Percentiles rank a stretch among this genome's conserved stretches.
These are phyloP conservation scores for Gossypium bickii DNA, from an alignment of 345 rosid genomes.

Conservation along the genomic window DNA sequence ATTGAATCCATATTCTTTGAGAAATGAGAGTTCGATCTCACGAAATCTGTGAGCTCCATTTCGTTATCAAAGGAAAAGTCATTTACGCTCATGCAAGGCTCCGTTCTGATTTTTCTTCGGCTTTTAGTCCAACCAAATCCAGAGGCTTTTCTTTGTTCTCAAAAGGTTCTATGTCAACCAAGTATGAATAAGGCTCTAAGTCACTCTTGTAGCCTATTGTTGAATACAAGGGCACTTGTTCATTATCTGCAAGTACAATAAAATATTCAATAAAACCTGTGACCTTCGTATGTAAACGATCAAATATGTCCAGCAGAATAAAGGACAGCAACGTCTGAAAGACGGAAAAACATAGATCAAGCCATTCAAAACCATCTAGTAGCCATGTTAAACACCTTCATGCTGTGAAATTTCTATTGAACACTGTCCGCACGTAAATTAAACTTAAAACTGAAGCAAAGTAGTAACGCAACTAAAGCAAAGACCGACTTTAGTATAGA, in stretches of 20 bases:
- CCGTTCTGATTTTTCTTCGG: conserved; percentile 24
- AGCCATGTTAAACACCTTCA: too few relatives aligned
- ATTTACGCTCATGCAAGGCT: background rate
- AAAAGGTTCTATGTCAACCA: conserved; percentile 24
- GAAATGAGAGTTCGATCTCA: conserved; percentile 16
- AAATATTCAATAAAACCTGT: background rate
- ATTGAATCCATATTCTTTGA: conserved; percentile 22
- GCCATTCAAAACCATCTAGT: too few relatives aligned
- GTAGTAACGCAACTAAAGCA: too few relatives aligned
- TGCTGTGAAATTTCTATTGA: too few relatives aligned
- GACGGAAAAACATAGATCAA: too few relatives aligned
- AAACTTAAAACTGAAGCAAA: background rate
- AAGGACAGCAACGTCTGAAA: too few relatives aligned
- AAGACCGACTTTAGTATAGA: too few relatives aligned
- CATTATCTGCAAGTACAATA: conserved; percentile 44
- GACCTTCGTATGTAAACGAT: background rate
- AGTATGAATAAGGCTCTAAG: conserved; percentile 8
- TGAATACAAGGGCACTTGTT: conserved; percentile 34
- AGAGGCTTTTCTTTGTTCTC: conserved; percentile 30
- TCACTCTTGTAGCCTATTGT: conserved; percentile 26
- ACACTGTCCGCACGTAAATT: background rate
- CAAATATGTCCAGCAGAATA: too few relatives aligned
- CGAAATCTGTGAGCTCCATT: conserved; percentile 17
- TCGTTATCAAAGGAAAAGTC: too few relatives aligned
- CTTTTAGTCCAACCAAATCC: conserved; percentile 31